Percentiles rank a stretch among this genome's conserved stretches.
These are phyloP conservation scores for Diaporthe citriasiana DNA, from an alignment of 2,329 filamentous ascomycete genomes.

Conservation along the genomic window DNA sequence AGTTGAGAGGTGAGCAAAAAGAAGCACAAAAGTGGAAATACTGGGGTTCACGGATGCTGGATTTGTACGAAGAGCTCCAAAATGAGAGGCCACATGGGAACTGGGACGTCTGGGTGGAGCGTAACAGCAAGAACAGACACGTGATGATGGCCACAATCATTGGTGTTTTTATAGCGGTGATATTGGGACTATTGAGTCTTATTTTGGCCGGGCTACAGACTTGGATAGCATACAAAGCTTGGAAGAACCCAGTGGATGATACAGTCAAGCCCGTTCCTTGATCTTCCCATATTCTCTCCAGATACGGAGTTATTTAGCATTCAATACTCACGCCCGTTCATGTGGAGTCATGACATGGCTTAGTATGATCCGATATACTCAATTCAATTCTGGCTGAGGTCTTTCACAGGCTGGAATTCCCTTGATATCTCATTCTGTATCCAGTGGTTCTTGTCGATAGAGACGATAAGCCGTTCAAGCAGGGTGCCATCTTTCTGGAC, in stretches of 20 bases:
- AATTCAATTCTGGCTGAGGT: neutral
- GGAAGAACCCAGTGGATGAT: neutral
- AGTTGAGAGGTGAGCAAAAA: neutral
- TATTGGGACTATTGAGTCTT: neutral
- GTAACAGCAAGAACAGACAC: slow-evolving; percentile 12
- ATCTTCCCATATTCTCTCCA: neutral
- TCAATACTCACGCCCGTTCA: neutral
- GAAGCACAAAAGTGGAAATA: slow-evolving; percentile 1
- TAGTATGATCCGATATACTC: neutral
- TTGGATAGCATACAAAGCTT: slow-evolving; percentile 16
- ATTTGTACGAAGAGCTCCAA: slow-evolving; percentile 11
- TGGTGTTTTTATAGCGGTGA: neutral
- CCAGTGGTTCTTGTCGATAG: neutral
- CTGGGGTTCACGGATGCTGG: neutral
- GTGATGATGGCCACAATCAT: slow-evolving; percentile 5
- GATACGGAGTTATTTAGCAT: neutral
- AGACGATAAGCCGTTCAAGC: neutral
- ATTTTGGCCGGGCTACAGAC: neutral
- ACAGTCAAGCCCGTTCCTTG: neutral
- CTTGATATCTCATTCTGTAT: neutral
- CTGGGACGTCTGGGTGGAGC: slow-evolving; percentile 9
- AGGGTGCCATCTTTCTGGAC: neutral
- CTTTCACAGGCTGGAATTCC: neutral
- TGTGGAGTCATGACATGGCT: neutral
- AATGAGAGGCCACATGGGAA: neutral